Evolutionary conservation across 2,329 filamentous ascomycete species (phyloP).

Genomic region (Fusarium paranaense): DNA sequence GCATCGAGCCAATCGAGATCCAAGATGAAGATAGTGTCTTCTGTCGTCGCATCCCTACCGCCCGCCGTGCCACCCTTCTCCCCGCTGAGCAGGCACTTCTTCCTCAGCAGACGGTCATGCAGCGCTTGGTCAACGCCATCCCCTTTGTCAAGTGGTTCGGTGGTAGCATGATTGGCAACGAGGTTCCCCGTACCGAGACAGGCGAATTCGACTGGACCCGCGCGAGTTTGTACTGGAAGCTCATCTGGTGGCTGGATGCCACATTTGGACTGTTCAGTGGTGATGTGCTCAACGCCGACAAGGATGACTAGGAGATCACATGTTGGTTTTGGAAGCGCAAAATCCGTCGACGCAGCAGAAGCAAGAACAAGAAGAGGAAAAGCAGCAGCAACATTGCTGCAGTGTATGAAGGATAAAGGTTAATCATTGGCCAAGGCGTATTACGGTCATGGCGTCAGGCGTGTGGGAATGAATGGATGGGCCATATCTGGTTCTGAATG

Average conservation of each 20-base stretch:
- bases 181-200: slow-evolving; percentile 77
- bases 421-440: slow-evolving; percentile 40
- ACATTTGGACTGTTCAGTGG: slow-evolving; percentile 69
- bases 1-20: slow-evolving; percentile 46
- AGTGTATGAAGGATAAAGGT: slow-evolving; percentile 45
- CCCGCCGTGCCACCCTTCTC: slow-evolving; percentile 72
- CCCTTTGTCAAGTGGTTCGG: slow-evolving; percentile 80
- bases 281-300: slow-evolving; percentile 67
- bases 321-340: slow-evolving; percentile 20
- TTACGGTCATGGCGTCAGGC: slow-evolving; percentile 43
- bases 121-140: slow-evolving; percentile 73
- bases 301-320: slow-evolving; percentile 62
- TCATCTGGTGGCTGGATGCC: slow-evolving; percentile 72
- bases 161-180: slow-evolving; percentile 78
- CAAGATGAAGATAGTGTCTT: slow-evolving; percentile 56
- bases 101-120: slow-evolving; percentile 73
- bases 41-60: slow-evolving; percentile 74
- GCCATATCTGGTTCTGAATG: slow-evolving; percentile 22
- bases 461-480: slow-evolving; percentile 29
- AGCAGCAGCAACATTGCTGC: slow-evolving; percentile 5
- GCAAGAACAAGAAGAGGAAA: neutral
- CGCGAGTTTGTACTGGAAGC: slow-evolving; percentile 75
- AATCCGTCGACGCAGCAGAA: neutral
- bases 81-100: slow-evolving; percentile 78
- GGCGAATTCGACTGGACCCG: slow-evolving; percentile 82